A percentile compares a stretch with the other conserved stretches of the same genome.
phyloP scores from a whole-genome alignment of 768 basidiomycete species.

The Pleurotus pulmonarius region DNA sequence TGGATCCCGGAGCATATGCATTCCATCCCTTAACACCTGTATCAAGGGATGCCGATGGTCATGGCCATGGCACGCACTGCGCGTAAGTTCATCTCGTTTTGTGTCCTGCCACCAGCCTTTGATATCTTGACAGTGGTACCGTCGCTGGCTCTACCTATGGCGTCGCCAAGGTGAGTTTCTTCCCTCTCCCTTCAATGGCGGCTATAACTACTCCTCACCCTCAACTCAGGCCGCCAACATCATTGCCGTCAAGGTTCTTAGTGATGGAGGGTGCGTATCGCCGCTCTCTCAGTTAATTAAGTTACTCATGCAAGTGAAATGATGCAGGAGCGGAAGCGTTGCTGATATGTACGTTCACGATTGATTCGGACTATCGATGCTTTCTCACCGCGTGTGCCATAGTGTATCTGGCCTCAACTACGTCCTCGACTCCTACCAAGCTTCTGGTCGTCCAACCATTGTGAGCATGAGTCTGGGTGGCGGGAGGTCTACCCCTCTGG shows the following conservation, averaged over 20 bases:
- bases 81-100: slow-evolving; percentile 19
- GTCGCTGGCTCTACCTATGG: slow-evolving; percentile 29
- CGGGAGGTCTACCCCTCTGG: slow-evolving; percentile 18
- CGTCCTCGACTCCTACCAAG: slow-evolving; percentile 17
- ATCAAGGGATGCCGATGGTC: slow-evolving; percentile 25
- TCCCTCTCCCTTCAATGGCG: not conserved
- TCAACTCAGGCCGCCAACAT: slow-evolving; percentile 18
- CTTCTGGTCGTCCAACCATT: slow-evolving; percentile 26
- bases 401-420: slow-evolving; percentile 30
- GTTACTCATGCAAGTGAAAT: too few relatives aligned
- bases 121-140: slow-evolving; percentile 21
- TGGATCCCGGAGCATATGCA: not conserved
- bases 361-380: not conserved
- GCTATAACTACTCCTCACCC: not conserved
- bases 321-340: slow-evolving; percentile 8
- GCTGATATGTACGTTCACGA: slow-evolving; percentile 20
- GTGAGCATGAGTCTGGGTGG: slow-evolving; percentile 35
- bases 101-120: not conserved
- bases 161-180: slow-evolving; percentile 22
- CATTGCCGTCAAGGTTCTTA: slow-evolving; percentile 40
- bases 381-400: not conserved
- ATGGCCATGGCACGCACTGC: slow-evolving; percentile 43
- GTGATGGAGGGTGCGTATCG: slow-evolving; percentile 24
- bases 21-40: not conserved
- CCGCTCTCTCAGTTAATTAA: not conserved